These are phyloP conservation scores for Leucosporidium creatinivorum DNA, from an alignment of 768 basidiomycete species.

Conservation along the genomic window DNA sequence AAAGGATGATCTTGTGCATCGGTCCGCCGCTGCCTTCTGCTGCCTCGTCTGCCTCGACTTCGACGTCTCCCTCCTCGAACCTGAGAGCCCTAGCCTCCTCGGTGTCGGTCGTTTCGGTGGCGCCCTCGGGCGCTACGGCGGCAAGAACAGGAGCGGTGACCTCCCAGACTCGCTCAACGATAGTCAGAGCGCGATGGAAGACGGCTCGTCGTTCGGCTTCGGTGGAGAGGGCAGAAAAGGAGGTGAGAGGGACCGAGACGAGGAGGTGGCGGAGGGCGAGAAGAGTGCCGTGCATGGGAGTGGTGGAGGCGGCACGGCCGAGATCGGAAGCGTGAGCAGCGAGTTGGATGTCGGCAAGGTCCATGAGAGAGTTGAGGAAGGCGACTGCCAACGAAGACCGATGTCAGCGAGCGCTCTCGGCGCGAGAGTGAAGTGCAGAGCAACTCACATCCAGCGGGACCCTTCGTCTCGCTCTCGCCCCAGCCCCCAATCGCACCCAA, in stretches of 20 bases:
- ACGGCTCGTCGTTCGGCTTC: slow-evolving; percentile 9
- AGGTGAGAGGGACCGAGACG: slow-evolving; percentile 19
- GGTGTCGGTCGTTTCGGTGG: slow-evolving; percentile 20
- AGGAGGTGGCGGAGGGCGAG: slow-evolving; percentile 32
- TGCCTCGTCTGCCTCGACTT: background rate
- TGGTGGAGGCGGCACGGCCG: slow-evolving; percentile 8
- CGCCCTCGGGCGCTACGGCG: slow-evolving; percentile 15
- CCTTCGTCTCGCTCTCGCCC: slow-evolving; percentile 1
- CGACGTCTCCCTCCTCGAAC: background rate
- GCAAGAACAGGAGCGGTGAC: slow-evolving; percentile 23
- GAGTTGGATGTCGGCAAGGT: slow-evolving; percentile 24
- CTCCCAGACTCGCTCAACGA: slow-evolving; percentile 27
- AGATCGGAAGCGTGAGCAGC: slow-evolving; percentile 20
- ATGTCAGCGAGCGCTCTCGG: background rate
- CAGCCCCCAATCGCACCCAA: slow-evolving; percentile 21
- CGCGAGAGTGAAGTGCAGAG: background rate
- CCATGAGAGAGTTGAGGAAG: slow-evolving; percentile 25
- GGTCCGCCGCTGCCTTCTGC: slow-evolving; percentile 18
- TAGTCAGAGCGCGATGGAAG: slow-evolving; percentile 20
- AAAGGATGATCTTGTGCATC: slow-evolving; percentile 30
- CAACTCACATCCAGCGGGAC: slow-evolving; percentile 1
- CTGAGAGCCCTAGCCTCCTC: slow-evolving; percentile 31
- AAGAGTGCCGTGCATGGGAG: slow-evolving; percentile 31
- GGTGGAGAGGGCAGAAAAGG: slow-evolving; percentile 9
- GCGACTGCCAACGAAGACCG: slow-evolving; percentile 2